Conservation (phyloP, 345 rosid genomes). For the Eucalyptus virginea region DNA sequence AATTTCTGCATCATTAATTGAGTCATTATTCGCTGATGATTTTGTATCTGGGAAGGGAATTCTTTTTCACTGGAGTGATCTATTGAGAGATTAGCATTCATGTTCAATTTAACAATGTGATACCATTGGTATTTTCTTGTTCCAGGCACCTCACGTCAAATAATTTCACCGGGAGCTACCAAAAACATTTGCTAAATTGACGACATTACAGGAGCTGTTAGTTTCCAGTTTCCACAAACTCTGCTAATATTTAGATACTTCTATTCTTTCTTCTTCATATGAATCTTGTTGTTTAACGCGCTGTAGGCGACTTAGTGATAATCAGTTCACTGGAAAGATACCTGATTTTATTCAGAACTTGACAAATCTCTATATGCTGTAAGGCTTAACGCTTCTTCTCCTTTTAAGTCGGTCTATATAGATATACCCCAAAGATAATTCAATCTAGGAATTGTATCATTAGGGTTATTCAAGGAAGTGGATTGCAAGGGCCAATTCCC, state of each 20-base stretch:
- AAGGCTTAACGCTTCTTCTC: not conserved
- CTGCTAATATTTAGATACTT: not conserved
- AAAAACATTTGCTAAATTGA: conserved; percentile 27
- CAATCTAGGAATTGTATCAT: not conserved
- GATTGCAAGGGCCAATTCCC: conserved; percentile 6
- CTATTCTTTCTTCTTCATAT: not conserved
- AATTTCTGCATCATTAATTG: not conserved
- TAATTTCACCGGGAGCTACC: conserved; percentile 35
- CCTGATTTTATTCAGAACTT: not conserved
- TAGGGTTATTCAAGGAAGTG: not conserved
- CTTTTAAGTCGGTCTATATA: not conserved
- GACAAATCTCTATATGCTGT: not conserved
- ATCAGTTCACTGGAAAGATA: not conserved
- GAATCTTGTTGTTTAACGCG: not conserved
- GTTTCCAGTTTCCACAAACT: not conserved
- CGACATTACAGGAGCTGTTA: conserved; percentile 32
- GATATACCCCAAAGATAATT: not conserved
- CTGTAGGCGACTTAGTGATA: not conserved
- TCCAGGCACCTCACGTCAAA: conserved; percentile 38
- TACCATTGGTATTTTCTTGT: not conserved
- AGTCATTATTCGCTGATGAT: not conserved
- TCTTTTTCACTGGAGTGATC: not conserved
- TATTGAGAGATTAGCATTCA: not conserved
- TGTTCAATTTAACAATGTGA: not conserved
- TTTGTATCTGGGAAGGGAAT: not conserved